These are phyloP conservation scores for Solanum phureja DNA, from an alignment of 257 asterid species.

Conservation along the genomic window DNA sequence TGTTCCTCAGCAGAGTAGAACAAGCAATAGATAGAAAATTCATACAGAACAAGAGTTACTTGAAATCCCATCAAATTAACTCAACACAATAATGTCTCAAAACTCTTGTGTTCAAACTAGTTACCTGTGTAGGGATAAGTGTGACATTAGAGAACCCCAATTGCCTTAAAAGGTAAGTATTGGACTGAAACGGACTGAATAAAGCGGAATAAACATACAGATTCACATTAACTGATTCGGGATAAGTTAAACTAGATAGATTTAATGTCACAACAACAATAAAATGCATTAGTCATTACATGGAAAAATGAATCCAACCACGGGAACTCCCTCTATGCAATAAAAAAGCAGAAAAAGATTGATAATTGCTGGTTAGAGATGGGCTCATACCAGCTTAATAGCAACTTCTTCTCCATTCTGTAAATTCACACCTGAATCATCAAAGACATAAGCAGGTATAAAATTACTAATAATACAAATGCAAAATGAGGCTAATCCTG, in stretches of 20 bases:
- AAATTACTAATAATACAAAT: background rate
- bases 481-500: background rate
- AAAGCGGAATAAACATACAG: background rate
- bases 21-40: background rate
- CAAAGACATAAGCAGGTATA: background rate
- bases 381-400: slow-evolving; percentile 58
- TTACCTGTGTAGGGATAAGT: background rate
- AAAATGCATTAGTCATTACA: background rate
- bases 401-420: slow-evolving; percentile 96
- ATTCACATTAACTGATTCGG: background rate
- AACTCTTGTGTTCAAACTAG: background rate
- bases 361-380: background rate
- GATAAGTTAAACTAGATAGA: background rate
- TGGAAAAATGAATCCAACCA: background rate
- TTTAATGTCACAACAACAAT: background rate
- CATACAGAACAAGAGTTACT: background rate
- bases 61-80: background rate
- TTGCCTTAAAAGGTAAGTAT: background rate
- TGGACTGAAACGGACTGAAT: background rate
- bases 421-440: slow-evolving; percentile 59
- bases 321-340: background rate
- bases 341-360: background rate
- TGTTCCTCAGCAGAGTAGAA: background rate
- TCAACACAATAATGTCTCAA: background rate
- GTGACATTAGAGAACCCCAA: background rate